Evolutionary conservation across 495 filamentous ascomycete species (phyloP).

Genomic region (Tuber calosporum): DNA sequence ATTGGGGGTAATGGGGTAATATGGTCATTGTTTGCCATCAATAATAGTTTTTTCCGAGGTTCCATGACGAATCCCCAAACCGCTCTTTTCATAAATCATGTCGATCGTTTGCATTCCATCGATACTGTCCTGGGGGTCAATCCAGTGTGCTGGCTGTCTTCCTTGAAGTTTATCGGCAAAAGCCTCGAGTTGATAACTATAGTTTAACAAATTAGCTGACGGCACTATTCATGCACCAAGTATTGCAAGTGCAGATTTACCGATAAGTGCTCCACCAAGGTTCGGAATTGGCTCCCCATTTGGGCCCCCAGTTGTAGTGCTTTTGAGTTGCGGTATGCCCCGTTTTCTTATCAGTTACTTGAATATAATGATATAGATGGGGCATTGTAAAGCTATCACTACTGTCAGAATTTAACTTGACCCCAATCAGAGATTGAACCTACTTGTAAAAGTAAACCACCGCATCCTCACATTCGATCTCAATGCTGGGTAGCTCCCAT

Average conservation of each 20-base stretch:
- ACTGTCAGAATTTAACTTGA: not conserved
- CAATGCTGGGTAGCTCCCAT: slow-evolving; percentile 42
- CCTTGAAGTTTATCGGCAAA: slow-evolving; percentile 42
- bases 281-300: slow-evolving; percentile 36
- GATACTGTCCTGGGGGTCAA: slow-evolving; percentile 39
- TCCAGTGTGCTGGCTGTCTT: slow-evolving; percentile 34
- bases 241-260: not conserved
- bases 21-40: not conserved
- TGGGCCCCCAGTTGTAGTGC: slow-evolving; percentile 30
- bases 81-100: slow-evolving; percentile 40
- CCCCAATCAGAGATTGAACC: not conserved
- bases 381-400: slow-evolving; percentile 42
- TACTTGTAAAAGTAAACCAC: slow-evolving; percentile 43
- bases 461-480: slow-evolving; percentile 44
- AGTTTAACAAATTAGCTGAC: not conserved
- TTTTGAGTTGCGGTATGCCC: slow-evolving; percentile 33
- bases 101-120: slow-evolving; percentile 42
- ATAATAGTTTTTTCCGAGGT: not conserved
- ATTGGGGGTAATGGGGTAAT: not conserved
- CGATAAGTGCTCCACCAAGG: slow-evolving; percentile 43
- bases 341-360: slow-evolving; percentile 41
- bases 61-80: slow-evolving; percentile 19
- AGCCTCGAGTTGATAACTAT: slow-evolving; percentile 40
- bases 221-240: not conserved
- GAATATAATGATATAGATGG: slow-evolving; percentile 45